phyloP scores from a whole-genome alignment of 305 asterid genomes.

The Fraxinus dipetala region DNA sequence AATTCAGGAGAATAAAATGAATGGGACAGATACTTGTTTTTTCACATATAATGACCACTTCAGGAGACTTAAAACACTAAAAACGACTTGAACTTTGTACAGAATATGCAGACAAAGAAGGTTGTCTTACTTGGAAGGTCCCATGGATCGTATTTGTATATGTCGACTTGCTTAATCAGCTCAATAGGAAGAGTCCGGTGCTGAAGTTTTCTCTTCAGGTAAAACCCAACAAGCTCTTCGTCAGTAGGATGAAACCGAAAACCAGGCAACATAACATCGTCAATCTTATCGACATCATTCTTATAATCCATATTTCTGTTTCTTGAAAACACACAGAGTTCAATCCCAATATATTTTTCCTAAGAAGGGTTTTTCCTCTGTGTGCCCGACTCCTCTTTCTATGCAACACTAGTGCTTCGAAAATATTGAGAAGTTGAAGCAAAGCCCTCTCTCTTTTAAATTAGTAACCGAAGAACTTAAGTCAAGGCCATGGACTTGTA shows the following conservation, averaged over 20 bases:
- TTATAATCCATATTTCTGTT: slow-evolving; percentile 45
- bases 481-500: slow-evolving; percentile 40
- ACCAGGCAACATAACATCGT: slow-evolving; percentile 75
- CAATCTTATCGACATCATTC: slow-evolving; percentile 49
- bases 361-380: neutral
- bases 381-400: neutral
- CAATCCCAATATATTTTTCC: slow-evolving; percentile 22
- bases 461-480: slow-evolving; percentile 22
- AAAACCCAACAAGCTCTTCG: slow-evolving; percentile 78
- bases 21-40: neutral
- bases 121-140: slow-evolving; percentile 74
- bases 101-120: neutral
- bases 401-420: neutral
- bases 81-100: neutral
- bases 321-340: slow-evolving; percentile 1
- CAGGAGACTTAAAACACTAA: neutral
- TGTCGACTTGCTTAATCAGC: slow-evolving; percentile 72
- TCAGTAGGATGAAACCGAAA: slow-evolving; percentile 86
- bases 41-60: neutral
- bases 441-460: slow-evolving; percentile 15
- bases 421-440: slow-evolving; percentile 10
- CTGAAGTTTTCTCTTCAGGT: slow-evolving; percentile 59
- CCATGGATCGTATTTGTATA: slow-evolving; percentile 86
- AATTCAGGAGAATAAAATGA: neutral
- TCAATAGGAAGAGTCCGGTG: slow-evolving; percentile 64